Conservation (phyloP, 441 rosid species). For the Euphorbia schlechtendalii region DNA sequence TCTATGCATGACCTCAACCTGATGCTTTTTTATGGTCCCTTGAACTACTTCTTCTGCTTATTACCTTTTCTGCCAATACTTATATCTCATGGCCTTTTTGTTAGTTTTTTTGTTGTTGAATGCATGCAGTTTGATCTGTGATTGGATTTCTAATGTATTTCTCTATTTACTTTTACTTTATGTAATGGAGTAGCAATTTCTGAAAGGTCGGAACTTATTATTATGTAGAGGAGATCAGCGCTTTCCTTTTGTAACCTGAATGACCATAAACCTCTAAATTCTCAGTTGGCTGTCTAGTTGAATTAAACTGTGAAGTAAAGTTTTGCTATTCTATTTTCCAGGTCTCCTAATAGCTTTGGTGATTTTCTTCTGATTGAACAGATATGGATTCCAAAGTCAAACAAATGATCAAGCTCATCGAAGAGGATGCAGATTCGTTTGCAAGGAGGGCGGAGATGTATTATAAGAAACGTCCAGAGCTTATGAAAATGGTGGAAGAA, state of each 20-base stretch:
- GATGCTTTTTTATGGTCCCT: neutral
- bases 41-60: neutral
- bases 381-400: slow-evolving; percentile 95
- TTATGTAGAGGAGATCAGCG: neutral
- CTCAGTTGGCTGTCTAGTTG: neutral
- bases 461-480: slow-evolving; percentile 93
- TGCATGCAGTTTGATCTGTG: neutral
- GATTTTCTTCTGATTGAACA: slow-evolving; percentile 33
- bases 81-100: neutral
- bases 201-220: neutral
- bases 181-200: neutral
- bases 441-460: slow-evolving; percentile 99
- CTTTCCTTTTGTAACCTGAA: no score
- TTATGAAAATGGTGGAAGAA: slow-evolving; percentile 96
- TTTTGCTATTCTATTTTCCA: neutral
- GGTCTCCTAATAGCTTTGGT: neutral
- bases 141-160: neutral
- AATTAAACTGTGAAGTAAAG: neutral
- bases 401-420: slow-evolving; percentile 93
- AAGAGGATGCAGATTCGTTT: slow-evolving; percentile 99
- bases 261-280: neutral
- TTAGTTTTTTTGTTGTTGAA: neutral
- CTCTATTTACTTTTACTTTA: neutral
- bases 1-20: neutral
- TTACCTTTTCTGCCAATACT: neutral